Evolutionary conservation across 768 basidiomycete species (phyloP).

Genomic region (Sutorius australiensis): DNA sequence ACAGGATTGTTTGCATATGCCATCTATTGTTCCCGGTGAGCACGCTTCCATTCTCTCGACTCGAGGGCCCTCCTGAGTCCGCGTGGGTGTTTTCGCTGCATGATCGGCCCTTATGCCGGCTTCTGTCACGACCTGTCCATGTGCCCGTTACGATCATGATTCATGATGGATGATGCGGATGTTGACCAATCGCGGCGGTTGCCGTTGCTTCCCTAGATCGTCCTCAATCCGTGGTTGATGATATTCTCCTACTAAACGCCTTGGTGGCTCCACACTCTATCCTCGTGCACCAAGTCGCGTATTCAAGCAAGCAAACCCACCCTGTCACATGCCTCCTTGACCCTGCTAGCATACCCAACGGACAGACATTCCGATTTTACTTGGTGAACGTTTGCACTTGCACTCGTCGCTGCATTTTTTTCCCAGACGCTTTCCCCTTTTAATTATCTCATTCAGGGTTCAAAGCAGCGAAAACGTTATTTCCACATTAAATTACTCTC

Average conservation of each 20-base stretch:
- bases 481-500: too few species aligned
- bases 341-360: background rate
- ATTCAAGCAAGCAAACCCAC: background rate
- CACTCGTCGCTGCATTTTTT: too few species aligned
- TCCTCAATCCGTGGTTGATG: constrained; percentile 88
- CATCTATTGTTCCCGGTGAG: constrained; percentile 76
- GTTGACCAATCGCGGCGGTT: constrained; percentile 15
- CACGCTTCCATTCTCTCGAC: constrained; percentile 18
- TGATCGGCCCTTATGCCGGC: constrained; percentile 1
- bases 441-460: constrained; percentile 15
- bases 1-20: constrained; percentile 56
- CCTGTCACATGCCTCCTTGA: background rate
- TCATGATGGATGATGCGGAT: background rate
- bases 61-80: background rate
- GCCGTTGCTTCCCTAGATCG: constrained; percentile 44
- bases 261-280: constrained; percentile 1
- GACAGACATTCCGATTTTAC: constrained; percentile 7
- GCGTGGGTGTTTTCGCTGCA: background rate
- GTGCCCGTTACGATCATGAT: background rate
- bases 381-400: too few species aligned
- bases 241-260: constrained; percentile 59
- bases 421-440: background rate
- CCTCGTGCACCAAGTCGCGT: constrained; percentile 7
- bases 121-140: background rate
- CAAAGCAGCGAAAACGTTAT: too few species aligned